A percentile compares a stretch with the other conserved stretches of the same genome.
Conservation (phyloP, 1,139 yeast genomes). For the Pichia inconspicua region DNA sequence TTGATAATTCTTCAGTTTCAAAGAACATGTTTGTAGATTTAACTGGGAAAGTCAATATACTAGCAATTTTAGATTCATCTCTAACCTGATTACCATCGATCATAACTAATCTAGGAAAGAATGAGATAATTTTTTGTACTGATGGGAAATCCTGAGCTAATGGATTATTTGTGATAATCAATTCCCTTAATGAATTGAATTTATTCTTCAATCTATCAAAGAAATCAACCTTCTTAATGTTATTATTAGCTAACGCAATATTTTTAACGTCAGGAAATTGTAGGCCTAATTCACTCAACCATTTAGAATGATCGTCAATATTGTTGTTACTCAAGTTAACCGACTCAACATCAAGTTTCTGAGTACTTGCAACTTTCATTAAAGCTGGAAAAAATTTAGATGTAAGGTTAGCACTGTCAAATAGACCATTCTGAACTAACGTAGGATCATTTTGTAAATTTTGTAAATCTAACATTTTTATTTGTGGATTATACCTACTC, state of each 20-base stretch:
- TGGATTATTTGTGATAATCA: conserved; percentile 76
- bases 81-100: conserved; percentile 74
- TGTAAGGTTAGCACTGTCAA: conserved; percentile 45
- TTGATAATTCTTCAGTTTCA: conserved; percentile 68
- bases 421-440: conserved; percentile 56
- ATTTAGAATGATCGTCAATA: conserved; percentile 50
- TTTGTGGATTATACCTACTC: conserved; percentile 57
- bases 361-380: conserved; percentile 67
- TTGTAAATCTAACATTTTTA: conserved; percentile 65
- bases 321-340: conserved; percentile 70
- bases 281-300: conserved; percentile 59
- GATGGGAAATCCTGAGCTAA: conserved; percentile 31
- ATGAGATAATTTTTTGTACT: conserved; percentile 50
- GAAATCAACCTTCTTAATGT: conserved; percentile 46
- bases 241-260: conserved; percentile 72
- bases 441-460: conserved; percentile 59
- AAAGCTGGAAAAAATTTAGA: conserved; percentile 88
- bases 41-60: conserved; percentile 48
- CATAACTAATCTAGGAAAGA: conserved; percentile 72
- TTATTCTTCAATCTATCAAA: conserved; percentile 77
- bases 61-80: conserved; percentile 54
- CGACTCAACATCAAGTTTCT: conserved; percentile 54
- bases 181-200: conserved; percentile 63
- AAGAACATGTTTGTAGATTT: conserved; percentile 56
- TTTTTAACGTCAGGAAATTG: conserved; percentile 72